phyloP scores from a whole-genome alignment of 495 filamentous ascomycete genomes.

The Penicillium riverlandense region DNA sequence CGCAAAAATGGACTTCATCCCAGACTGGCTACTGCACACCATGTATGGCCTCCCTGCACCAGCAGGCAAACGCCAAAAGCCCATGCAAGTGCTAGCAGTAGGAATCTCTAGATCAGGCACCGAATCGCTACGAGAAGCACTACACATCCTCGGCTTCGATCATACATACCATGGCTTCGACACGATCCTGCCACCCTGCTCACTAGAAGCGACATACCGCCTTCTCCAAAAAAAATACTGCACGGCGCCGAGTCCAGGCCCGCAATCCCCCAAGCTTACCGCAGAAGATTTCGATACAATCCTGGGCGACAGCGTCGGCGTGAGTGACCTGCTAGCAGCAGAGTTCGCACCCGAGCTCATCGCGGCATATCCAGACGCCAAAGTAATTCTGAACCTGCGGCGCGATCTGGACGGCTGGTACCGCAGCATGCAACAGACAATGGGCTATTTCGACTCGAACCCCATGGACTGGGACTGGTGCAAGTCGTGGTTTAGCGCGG shows the following conservation, averaged over 20 bases:
- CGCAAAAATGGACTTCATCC: conserved; percentile 2
- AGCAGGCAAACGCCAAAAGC: conserved; percentile 6
- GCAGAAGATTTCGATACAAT: conserved; percentile 39
- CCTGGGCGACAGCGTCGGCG: conserved; percentile 38
- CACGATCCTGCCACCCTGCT: conserved; percentile 10
- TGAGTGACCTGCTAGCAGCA: conserved; percentile 48
- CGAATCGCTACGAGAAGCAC: conserved; percentile 20
- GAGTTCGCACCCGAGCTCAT: conserved; percentile 51
- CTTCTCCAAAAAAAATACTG: conserved; percentile 17
- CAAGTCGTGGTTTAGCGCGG: conserved; percentile 9
- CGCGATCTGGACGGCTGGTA: conserved; percentile 39
- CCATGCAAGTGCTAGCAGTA: conserved; percentile 20
- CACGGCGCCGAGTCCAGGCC: neutral
- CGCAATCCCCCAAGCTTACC: conserved; percentile 2
- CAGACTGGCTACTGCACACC: conserved; percentile 2
- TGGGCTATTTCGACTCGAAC: conserved; percentile 5
- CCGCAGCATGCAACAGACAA: conserved; percentile 6
- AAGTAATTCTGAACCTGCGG: conserved; percentile 46
- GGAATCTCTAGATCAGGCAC: conserved; percentile 22
- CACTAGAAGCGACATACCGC: conserved; percentile 5
- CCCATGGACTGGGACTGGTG: conserved; percentile 5
- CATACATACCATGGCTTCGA: conserved; percentile 21
- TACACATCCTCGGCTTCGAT: conserved; percentile 14
- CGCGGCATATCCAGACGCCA: conserved; percentile 52
- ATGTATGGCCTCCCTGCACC: conserved; percentile 11